Base-by-base conservation (phyloP, 768 basidiomycete species). In the Cystobasidium tubakii region DNA sequence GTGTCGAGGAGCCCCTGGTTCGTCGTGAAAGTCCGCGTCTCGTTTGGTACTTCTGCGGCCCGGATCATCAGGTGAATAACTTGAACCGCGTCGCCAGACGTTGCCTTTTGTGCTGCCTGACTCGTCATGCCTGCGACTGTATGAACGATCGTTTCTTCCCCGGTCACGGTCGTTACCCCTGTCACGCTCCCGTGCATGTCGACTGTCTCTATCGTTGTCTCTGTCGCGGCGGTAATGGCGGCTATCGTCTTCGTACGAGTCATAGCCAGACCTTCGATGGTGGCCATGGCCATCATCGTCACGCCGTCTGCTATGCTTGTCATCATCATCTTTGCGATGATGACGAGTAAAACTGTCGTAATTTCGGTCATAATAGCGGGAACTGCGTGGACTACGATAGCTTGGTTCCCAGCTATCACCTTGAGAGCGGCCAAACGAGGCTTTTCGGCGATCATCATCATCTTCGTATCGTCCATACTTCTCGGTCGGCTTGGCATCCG, bases 1-100 rank as follows among this genome's bases (percentile, higher is more conserved):
- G 60, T 71, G 69, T 6, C 54, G 54, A 13, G 69, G 69, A 19
- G 69, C 69, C 17, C 69, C 69, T 1, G 69, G 69, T 36, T 71
- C 69, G 29, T 71, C 69, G 34, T 71, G 69, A 36, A 71, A 71
- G 17, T 55, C 55, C 29, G 39, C 17, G 19, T 46, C 66, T 27
- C 31, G 43, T 21, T 44, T 67, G 44, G 15, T 1, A 4, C 33
- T 6, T 46, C 63, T 39, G 12, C 33, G 34, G 4, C 21, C 46
- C n/a, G 7, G 46, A 50, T 50, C 46, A 50, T 65, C 34, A 27
- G 63, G 63, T 3, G 63, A 65, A 46, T 65, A 65, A 33, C 63
- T 46, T 19, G 63, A 65, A 27, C 63, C 63, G 25, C 63, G 63
- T 15, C 43, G 12, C 63, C 63, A 65, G 36, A 46, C 57, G 25